These are phyloP conservation scores for Euphorbia tirucalli DNA, from an alignment of 345 rosid genomes.

Conservation along the genomic window DNA sequence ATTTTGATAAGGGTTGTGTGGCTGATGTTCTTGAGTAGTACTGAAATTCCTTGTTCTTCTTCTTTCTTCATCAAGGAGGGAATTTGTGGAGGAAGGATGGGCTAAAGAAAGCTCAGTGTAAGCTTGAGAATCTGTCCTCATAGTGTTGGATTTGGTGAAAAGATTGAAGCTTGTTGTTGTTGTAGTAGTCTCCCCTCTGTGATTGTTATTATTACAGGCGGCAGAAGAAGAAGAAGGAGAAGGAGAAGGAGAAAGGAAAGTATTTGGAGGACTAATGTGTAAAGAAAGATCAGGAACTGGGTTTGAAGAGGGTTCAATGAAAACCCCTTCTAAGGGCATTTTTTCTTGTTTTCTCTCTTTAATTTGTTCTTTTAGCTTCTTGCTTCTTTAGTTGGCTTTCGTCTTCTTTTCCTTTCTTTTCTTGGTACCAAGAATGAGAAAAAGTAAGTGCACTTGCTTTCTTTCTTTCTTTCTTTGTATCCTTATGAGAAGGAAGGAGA, in stretches of 20 bases:
- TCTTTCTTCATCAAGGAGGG: neutral
- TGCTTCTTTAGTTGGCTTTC: neutral
- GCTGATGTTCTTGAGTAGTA: slow-evolving; percentile 14
- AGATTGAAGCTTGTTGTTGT: slow-evolving; percentile 19
- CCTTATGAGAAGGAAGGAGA: no score
- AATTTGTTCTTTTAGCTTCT: neutral
- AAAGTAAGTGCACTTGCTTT: slow-evolving; percentile 26
- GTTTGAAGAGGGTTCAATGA: slow-evolving; percentile 47
- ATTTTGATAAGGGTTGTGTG: slow-evolving; percentile 29
- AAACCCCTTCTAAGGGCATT: slow-evolving; percentile 56
- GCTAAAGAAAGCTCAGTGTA: slow-evolving; percentile 46
- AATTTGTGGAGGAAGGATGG: slow-evolving; percentile 18
- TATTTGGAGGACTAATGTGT: slow-evolving; percentile 63
- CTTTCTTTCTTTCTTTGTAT: slow-evolving; percentile 9
- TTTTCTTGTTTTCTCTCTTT: neutral
- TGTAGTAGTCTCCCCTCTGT: slow-evolving; percentile 6
- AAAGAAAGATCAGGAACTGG: slow-evolving; percentile 70
- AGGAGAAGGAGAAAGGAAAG: slow-evolving; percentile 15
- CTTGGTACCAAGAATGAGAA: slow-evolving; percentile 3
- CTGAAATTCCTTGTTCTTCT: slow-evolving; percentile 9
- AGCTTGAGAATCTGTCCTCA: slow-evolving; percentile 22
- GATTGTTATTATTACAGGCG: slow-evolving; percentile 12
- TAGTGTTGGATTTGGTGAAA: slow-evolving; percentile 18
- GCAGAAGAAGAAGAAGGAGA: slow-evolving; percentile 15
- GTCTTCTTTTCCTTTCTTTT: slow-evolving; percentile 1